Conservation (phyloP, 345 rosid genomes). For the Diplotaxis tenuifolia region DNA sequence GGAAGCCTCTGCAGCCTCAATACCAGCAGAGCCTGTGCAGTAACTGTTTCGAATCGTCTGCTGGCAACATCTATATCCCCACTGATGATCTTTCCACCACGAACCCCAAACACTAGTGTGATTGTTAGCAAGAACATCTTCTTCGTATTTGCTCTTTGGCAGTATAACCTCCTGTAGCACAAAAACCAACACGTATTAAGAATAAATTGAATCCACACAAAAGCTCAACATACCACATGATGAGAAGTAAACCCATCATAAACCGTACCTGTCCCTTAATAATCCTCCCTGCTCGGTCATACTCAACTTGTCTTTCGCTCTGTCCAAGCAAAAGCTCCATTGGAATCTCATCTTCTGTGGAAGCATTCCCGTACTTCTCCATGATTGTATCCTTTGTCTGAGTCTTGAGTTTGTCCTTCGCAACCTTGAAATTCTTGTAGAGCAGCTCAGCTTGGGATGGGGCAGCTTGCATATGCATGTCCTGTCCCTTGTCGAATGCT, state of each 20-base stretch:
- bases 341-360: constrained; percentile 56
- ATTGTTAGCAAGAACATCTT: constrained; percentile 56
- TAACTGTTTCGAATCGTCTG: constrained; percentile 79
- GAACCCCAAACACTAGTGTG: constrained; percentile 91
- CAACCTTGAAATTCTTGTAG: constrained; percentile 45
- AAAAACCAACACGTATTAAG: background rate
- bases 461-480: constrained; percentile 69
- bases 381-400: constrained; percentile 50
- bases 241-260: background rate
- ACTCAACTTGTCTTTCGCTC: constrained; percentile 67
- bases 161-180: constrained; percentile 48
- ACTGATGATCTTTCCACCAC: constrained; percentile 86
- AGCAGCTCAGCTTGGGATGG: constrained; percentile 73
- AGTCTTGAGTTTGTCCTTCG: constrained; percentile 52
- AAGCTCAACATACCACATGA: background rate
- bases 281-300: constrained; percentile 65
- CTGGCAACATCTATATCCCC: constrained; percentile 89
- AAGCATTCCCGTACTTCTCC: constrained; percentile 68
- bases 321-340: constrained; percentile 65
- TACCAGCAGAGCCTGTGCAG: constrained; percentile 88
- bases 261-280: constrained; percentile 60
- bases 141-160: constrained; percentile 75
- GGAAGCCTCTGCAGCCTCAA: constrained; percentile 90
- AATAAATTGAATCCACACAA: background rate
- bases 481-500: constrained; percentile 62